Evolutionary conservation across 2,329 filamentous ascomycete genomes (phyloP), one percentile per base, ranked within the genome.

Genomic region (Stenocarpella maydis): DNA sequence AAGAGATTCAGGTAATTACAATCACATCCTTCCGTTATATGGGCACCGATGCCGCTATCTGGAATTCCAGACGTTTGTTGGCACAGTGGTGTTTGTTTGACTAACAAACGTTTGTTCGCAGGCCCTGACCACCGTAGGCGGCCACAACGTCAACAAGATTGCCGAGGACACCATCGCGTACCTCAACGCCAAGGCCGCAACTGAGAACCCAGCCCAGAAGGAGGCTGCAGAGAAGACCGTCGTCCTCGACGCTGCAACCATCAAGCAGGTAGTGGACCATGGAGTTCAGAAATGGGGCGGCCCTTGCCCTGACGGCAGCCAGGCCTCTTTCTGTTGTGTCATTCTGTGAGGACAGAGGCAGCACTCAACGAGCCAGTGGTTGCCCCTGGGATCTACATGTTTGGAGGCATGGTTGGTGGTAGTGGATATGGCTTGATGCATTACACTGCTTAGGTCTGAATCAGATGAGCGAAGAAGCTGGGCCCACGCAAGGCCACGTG

Each of bases 381-480:
- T 47, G 5, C 1, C 49, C 4, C 6, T 1, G 8, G 1, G 4
- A 1, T 26, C 21, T 2, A 21, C 6, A 17, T 15, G n/a, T 15
- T 7, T 37, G 28, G 28, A 28, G 7, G 28, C 28, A 15, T 21
- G 4, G 12, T 3, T 14, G 26, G 17, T 15, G 26, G 17, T 2
- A 5, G 31, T 1, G 7, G 31, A 19, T 5, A 1, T 3, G 2
- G 12, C 7, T 28, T 19, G 14, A 15, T 6, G 8, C 10, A 52
- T 19, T 6, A 14, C 4, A 2, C 49, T 54, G n/a, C n/a, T n/a
- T n/a, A n/a, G n/a, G n/a, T n/a, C n/a, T n/a, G n/a, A n/a, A n/a
- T n/a, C n/a, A 31, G 31, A 31, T 31, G 31, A 8, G 31, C 31
- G 31, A 31, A 31, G 31, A 4, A 4, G 31, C 8, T 31, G 8